Evolutionary conservation across 2,329 filamentous ascomycete species (phyloP).

Genomic region (Orbilia brochopaga): DNA sequence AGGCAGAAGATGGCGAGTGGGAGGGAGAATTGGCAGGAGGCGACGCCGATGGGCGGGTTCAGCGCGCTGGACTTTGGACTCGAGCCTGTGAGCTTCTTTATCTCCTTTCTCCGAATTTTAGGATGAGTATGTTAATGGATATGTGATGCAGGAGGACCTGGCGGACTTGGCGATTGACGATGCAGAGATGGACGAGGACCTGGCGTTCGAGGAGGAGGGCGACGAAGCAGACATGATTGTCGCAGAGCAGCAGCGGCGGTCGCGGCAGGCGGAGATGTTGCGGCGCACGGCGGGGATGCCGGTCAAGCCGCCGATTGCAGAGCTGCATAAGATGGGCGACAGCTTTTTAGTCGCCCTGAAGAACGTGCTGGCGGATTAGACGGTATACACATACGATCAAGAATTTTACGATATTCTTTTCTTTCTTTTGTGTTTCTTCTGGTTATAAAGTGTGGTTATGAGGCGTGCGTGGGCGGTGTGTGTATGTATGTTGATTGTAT

Average conservation of each 20-base stretch:
- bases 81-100: slow-evolving; percentile 67
- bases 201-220: slow-evolving; percentile 70
- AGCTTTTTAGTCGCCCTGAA: slow-evolving; percentile 83
- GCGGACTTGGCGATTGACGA: slow-evolving; percentile 84
- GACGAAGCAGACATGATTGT: slow-evolving; percentile 86
- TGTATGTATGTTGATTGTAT: not conserved
- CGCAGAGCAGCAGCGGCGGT: slow-evolving; percentile 78
- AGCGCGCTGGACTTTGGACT: slow-evolving; percentile 86
- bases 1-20: slow-evolving; percentile 98
- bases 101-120: slow-evolving; percentile 19
- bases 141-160: slow-evolving; percentile 67
- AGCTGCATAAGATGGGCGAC: slow-evolving; percentile 79
- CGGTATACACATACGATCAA: not conserved
- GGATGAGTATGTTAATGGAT: slow-evolving; percentile 47
- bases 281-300: slow-evolving; percentile 83
- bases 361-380: slow-evolving; percentile 75
- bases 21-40: slow-evolving; percentile 64
- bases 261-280: slow-evolving; percentile 78
- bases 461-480: no score
- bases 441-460: no score
- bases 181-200: slow-evolving; percentile 67
- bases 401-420: not conserved
- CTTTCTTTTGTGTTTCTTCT: slow-evolving; percentile 4
- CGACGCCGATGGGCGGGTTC: slow-evolving; percentile 68
- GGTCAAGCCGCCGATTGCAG: slow-evolving; percentile 75